Percentiles rank a stretch among this genome's conserved stretches.
These are phyloP conservation scores for Mortierella sp. DNA, from an alignment of 371 early-diverging fungal species.

Conservation along the genomic window DNA sequence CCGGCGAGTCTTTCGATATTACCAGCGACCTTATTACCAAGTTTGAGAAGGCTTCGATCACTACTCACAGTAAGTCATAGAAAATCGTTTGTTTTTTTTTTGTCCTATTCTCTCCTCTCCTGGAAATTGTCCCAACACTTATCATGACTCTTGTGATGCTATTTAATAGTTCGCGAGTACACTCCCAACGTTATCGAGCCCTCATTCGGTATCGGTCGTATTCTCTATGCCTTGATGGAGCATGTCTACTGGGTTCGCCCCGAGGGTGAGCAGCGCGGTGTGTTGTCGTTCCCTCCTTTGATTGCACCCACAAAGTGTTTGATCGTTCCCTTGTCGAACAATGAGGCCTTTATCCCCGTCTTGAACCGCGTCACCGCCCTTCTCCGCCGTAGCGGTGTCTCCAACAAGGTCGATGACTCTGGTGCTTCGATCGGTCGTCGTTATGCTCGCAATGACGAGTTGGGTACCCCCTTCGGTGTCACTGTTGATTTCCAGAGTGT, in stretches of 20 bases:
- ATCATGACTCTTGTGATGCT: not conserved
- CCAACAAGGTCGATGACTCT: conserved; percentile 90
- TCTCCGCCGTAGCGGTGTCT: conserved; percentile 73
- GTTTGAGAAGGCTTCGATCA: conserved; percentile 78
- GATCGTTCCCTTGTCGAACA: conserved; percentile 89
- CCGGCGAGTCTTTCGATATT: conserved; percentile 79
- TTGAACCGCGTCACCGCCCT: conserved; percentile 55
- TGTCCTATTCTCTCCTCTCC: not conserved
- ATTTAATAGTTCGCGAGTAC: conserved; percentile 88
- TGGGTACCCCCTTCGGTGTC: conserved; percentile 99
- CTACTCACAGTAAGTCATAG: conserved; percentile 78
- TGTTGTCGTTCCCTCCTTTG: conserved; percentile 88
- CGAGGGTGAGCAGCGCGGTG: conserved; percentile 87
- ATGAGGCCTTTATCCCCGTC: conserved; percentile 77
- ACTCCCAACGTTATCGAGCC: conserved; percentile 99
- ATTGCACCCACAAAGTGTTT: conserved; percentile 97
- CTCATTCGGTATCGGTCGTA: conserved; percentile 99
- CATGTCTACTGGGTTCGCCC: conserved; percentile 96
- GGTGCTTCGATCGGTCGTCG: conserved; percentile 96
- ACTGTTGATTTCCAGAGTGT: conserved; percentile 99
- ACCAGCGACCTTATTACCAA: conserved; percentile 79
- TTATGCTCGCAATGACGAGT: conserved; percentile 98
- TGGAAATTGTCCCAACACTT: not conserved
- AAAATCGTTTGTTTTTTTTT: conserved; percentile 49
- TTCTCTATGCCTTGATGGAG: conserved; percentile 97